Evolutionary conservation across 306 rosid genomes (phyloP).

Genomic region (Prunus mongolica): DNA sequence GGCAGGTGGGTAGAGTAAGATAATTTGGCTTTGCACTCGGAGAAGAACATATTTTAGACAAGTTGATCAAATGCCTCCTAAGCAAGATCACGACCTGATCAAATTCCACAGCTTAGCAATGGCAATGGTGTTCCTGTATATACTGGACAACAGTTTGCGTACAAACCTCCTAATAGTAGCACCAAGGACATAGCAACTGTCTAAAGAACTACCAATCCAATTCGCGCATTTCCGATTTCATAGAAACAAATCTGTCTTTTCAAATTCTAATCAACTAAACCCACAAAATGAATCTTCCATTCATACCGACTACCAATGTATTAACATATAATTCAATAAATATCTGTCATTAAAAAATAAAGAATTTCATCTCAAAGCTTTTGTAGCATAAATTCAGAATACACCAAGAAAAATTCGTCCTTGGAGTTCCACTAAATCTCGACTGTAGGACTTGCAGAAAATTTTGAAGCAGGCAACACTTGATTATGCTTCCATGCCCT

Average conservation of each 20-base stretch:
- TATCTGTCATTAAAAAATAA: neutral
- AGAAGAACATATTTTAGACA: neutral
- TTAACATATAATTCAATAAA: neutral
- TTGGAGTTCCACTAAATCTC: neutral
- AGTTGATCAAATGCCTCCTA: neutral
- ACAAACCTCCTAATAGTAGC: too few species aligned
- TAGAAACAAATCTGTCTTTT: neutral
- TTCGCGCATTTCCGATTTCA: neutral
- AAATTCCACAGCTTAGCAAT: neutral
- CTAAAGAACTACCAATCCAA: neutral
- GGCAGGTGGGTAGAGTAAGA: neutral
- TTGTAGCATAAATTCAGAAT: neutral
- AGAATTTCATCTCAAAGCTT: neutral
- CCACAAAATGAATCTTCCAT: neutral
- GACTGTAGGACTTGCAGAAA: neutral
- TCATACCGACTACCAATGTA: neutral
- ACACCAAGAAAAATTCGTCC: neutral
- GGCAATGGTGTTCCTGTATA: too few species aligned
- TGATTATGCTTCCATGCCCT: constrained; percentile 1
- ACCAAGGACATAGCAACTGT: too few species aligned
- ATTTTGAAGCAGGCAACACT: neutral
- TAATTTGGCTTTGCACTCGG: neutral
- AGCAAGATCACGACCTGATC: neutral
- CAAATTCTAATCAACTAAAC: neutral
- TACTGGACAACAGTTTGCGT: too few species aligned